Evolutionary conservation across 441 rosid species (phyloP).

Genomic region (Biscutella laevigata): DNA sequence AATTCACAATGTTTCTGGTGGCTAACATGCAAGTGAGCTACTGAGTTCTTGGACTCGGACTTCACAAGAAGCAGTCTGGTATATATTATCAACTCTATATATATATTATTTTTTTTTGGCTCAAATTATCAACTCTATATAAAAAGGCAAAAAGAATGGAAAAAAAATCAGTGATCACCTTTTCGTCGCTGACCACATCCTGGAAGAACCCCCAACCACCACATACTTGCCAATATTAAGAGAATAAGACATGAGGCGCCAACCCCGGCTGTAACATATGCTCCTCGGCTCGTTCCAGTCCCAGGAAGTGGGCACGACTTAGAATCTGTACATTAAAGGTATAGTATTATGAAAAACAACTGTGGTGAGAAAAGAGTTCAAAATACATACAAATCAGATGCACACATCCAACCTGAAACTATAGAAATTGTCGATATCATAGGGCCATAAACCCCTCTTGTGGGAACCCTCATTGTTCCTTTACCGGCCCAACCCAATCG

Average conservation of each 20-base stretch:
- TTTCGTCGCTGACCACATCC: conserved; percentile 16
- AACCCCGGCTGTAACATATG: conserved; percentile 29
- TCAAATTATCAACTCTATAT: background rate
- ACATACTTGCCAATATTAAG: conserved; percentile 32
- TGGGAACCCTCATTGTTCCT: conserved; percentile 66
- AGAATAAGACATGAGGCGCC: conserved; percentile 24
- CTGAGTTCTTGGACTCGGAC: background rate
- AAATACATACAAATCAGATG: background rate
- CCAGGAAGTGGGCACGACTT: conserved; percentile 24
- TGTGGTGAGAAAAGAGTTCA: conserved; percentile 4
- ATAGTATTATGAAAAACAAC: background rate
- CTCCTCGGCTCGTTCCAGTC: conserved; percentile 19
- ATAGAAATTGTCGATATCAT: conserved; percentile 56
- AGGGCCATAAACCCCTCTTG: conserved; percentile 57
- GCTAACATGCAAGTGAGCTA: no score
- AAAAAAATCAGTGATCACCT: conserved; percentile 26
- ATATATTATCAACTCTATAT: background rate
- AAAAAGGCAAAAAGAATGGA: background rate
- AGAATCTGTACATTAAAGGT: conserved; percentile 32
- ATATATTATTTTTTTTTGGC: no score
- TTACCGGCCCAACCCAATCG: conserved; percentile 60
- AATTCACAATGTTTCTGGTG: no score
- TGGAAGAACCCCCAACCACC: conserved; percentile 33
- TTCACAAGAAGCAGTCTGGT: background rate
- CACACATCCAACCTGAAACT: conserved; percentile 29